Evolutionary conservation across 83 land plant species (phyloP).

Genomic region (Picea abies): DNA sequence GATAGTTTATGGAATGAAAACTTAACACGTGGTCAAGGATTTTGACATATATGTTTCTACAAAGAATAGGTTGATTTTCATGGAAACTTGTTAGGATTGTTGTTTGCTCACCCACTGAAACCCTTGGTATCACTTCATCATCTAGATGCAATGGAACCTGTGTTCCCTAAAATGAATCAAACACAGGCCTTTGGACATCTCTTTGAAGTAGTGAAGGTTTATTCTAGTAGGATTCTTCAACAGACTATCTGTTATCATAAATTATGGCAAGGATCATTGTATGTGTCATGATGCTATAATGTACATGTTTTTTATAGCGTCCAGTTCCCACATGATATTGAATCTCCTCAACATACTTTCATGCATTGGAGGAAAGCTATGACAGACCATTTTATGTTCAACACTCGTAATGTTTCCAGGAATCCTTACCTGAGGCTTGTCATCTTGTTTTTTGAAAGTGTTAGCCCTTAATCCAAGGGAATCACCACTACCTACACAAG

Average conservation of each 20-base stretch:
- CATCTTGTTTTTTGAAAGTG: slow-evolving; percentile 45
- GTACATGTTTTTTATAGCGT: slow-evolving; percentile 63
- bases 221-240: slow-evolving; percentile 63
- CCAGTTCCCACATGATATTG: slow-evolving; percentile 39
- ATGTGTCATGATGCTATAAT: slow-evolving; percentile 73
- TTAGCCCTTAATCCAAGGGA: background rate
- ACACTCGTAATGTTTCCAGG: slow-evolving; percentile 35
- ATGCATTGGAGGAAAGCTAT: slow-evolving; percentile 39
- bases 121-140: slow-evolving; percentile 85
- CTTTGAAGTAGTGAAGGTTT: slow-evolving; percentile 46
- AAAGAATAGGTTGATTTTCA: slow-evolving; percentile 61
- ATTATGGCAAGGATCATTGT: slow-evolving; percentile 41
- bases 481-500: slow-evolving; percentile 32
- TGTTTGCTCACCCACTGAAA: slow-evolving; percentile 73
- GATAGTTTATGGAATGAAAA: background rate
- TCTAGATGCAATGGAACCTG: slow-evolving; percentile 57
- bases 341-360: slow-evolving; percentile 59
- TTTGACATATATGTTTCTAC: slow-evolving; percentile 2
- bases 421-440: slow-evolving; percentile 58
- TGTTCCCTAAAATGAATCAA: slow-evolving; percentile 62
- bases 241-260: slow-evolving; percentile 74
- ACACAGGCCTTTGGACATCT: slow-evolving; percentile 44
- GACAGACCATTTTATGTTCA: slow-evolving; percentile 45
- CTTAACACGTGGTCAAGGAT: background rate
- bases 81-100: slow-evolving; percentile 60